Conservation (phyloP, 2,329 filamentous ascomycete species). For the Aspergillus japonicus region DNA sequence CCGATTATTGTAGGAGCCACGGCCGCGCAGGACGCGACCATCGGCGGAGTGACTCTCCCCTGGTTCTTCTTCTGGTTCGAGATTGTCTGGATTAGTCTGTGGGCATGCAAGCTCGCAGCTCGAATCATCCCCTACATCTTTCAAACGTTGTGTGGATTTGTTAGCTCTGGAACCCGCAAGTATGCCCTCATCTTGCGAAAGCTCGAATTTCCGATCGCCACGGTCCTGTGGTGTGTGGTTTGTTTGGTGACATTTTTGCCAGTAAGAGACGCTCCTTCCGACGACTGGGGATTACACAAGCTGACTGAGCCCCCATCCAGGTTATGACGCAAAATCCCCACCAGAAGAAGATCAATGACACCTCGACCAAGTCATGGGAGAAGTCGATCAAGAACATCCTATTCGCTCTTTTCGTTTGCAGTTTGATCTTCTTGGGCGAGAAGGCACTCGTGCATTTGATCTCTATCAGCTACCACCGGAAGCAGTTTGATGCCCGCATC, state of each 20-base stretch:
- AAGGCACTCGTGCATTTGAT: constrained; percentile 64
- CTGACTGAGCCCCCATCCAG: constrained; percentile 18
- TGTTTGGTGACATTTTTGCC: constrained; percentile 61
- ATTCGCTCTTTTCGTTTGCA: constrained; percentile 56
- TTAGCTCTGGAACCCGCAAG: constrained; percentile 64
- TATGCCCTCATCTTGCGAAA: constrained; percentile 59
- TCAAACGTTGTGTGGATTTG: constrained; percentile 61
- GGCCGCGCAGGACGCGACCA: constrained; percentile 46
- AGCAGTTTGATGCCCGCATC: constrained; percentile 69
- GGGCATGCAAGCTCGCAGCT: constrained; percentile 61
- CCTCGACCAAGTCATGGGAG: constrained; percentile 49
- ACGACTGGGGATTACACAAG: no score
- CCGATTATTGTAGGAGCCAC: constrained; percentile 64
- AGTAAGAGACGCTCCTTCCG: constrained; percentile 26
- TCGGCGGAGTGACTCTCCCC: constrained; percentile 56
- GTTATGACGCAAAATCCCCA: constrained; percentile 47
- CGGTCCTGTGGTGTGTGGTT: constrained; percentile 60
- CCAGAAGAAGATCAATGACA: constrained; percentile 32
- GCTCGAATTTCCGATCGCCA: constrained; percentile 60
- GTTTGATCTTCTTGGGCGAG: constrained; percentile 58
- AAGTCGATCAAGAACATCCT: constrained; percentile 58
- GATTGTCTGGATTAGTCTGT: constrained; percentile 63
- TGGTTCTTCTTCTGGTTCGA: constrained; percentile 67
- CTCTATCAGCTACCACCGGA: constrained; percentile 67
- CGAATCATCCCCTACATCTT: constrained; percentile 60